phyloP scores from a whole-genome alignment of 2,329 filamentous ascomycete genomes.

The Colletotrichum tamarilloi region DNA sequence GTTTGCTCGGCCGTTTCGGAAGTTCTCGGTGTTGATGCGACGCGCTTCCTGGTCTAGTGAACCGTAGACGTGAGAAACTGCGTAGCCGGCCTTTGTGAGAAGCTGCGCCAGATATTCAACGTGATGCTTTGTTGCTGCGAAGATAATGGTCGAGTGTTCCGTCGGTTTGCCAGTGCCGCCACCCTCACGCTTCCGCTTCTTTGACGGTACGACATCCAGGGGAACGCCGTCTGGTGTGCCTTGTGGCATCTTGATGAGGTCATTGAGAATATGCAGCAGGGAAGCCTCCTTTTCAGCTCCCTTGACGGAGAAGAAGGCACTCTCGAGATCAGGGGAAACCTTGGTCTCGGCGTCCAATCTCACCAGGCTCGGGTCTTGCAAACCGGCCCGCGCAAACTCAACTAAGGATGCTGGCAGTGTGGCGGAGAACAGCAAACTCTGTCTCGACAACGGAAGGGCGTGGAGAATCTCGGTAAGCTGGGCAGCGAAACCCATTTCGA shows the following conservation, averaged over 20 bases:
- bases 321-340: slow-evolving; percentile 94
- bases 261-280: slow-evolving; percentile 86
- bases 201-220: slow-evolving; percentile 60
- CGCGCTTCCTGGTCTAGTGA: slow-evolving; percentile 94
- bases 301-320: slow-evolving; percentile 94
- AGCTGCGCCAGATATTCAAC: slow-evolving; percentile 91
- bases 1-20: slow-evolving; percentile 84
- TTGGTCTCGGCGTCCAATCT: slow-evolving; percentile 95
- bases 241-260: slow-evolving; percentile 91
- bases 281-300: slow-evolving; percentile 94
- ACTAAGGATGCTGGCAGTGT: slow-evolving; percentile 94
- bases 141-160: slow-evolving; percentile 92
- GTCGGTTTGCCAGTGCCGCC: slow-evolving; percentile 78
- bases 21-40: slow-evolving; percentile 91
- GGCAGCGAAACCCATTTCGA: slow-evolving; percentile 98
- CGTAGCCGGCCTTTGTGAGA: slow-evolving; percentile 84
- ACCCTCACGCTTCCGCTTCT: slow-evolving; percentile 78
- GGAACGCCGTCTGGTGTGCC: slow-evolving; percentile 66
- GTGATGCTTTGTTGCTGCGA: slow-evolving; percentile 95
- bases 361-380: slow-evolving; percentile 92
- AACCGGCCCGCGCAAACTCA: slow-evolving; percentile 92
- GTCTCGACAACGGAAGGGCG: slow-evolving; percentile 83
- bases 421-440: slow-evolving; percentile 94
- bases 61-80: slow-evolving; percentile 94
- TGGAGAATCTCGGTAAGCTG: slow-evolving; percentile 95